phyloP scores from a whole-genome alignment of 2,329 filamentous ascomycete genomes.

The Clarireedia sp. region DNA sequence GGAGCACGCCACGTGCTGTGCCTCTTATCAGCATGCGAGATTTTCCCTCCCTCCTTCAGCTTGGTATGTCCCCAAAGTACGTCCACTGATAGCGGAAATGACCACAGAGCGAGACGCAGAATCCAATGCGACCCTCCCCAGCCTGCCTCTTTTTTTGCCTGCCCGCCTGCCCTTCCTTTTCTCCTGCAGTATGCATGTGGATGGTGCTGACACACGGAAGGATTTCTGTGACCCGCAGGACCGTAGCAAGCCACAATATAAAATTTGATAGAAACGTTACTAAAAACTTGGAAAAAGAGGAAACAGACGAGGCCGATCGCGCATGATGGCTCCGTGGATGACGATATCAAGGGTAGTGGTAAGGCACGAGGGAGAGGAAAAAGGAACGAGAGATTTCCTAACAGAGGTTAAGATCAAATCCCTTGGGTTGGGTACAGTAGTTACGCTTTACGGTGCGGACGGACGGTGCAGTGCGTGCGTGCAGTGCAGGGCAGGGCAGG shows the following conservation, averaged over 20 bases:
- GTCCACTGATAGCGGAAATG: neutral
- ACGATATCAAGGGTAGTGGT: neutral
- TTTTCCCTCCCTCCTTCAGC: constrained; percentile 4
- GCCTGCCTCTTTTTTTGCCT: neutral
- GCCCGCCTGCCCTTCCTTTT: neutral
- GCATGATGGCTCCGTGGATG: neutral
- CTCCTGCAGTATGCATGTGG: constrained; percentile 10
- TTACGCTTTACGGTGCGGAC: too few relatives aligned
- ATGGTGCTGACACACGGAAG: constrained; percentile 7
- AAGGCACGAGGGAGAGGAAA: too few relatives aligned
- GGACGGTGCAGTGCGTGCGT: too few relatives aligned
- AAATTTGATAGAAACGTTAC: constrained; percentile 8
- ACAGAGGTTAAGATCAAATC: neutral
- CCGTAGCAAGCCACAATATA: constrained; percentile 11
- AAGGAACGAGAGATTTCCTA: neutral
- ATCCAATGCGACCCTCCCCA: neutral
- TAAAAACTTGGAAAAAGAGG: neutral
- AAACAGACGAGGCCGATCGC: neutral
- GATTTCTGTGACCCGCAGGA: constrained; percentile 9
- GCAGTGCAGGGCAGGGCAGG: too few relatives aligned
- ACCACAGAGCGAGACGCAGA: too few relatives aligned
- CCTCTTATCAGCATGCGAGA: constrained; percentile 7
- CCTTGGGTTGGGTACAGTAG: too few relatives aligned
- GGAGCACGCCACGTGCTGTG: constrained; percentile 5
- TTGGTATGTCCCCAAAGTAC: neutral